Conservation (phyloP, 257 asterid genomes). For the Orobanche coerulescens region DNA sequence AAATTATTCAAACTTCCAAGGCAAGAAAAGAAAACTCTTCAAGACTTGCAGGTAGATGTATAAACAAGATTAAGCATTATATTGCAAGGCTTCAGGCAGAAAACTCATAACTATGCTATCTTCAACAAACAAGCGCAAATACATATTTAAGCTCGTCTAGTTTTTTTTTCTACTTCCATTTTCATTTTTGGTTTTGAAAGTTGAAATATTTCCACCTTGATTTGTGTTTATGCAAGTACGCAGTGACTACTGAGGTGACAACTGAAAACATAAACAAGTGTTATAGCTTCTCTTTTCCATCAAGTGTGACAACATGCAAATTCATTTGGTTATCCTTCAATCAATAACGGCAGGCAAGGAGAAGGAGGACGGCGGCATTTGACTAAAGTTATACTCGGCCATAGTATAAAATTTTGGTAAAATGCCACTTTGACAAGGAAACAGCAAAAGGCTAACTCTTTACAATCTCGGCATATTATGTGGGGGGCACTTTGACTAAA, state of each 20-base stretch:
- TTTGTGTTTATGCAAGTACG: background rate
- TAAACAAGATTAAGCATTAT: constrained; percentile 9
- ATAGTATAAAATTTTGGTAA: background rate
- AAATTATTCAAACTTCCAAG: constrained; percentile 8
- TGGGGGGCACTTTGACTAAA: background rate
- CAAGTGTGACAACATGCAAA: background rate
- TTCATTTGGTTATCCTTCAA: background rate
- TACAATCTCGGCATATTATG: background rate
- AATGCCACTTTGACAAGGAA: background rate
- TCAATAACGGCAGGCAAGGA: too few relatives aligned
- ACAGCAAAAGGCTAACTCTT: background rate
- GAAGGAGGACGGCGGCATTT: too few relatives aligned
- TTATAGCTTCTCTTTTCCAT: background rate
- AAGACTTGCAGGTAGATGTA: constrained; percentile 3
- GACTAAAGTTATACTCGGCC: background rate
- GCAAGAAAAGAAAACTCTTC: constrained; percentile 11
- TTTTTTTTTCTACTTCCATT: background rate
- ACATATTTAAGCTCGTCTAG: background rate
- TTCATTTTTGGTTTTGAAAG: background rate
- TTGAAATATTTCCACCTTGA: background rate
- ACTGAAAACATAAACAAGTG: background rate
- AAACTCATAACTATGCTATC: background rate
- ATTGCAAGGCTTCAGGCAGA: constrained; percentile 1
- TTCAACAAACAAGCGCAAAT: constrained; percentile 1
- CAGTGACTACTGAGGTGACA: background rate